phyloP scores from a whole-genome alignment of 768 basidiomycete species.

The Kwoniella bestiolae region DNA sequence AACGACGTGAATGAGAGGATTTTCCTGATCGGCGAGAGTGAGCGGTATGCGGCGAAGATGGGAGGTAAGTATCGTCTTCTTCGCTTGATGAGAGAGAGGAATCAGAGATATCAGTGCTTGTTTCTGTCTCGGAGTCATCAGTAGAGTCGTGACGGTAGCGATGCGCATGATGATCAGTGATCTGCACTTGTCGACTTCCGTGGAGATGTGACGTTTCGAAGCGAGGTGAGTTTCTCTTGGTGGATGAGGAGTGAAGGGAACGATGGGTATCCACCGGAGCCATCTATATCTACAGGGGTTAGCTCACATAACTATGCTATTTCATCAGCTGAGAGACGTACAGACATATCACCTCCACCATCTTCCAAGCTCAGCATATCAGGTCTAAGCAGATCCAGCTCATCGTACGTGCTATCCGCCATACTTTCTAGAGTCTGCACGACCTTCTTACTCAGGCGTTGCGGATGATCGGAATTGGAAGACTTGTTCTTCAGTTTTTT shows the following conservation, averaged over 20 bases:
- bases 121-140: not conserved
- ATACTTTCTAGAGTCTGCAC: slow-evolving; percentile 5
- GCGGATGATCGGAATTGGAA: not conserved
- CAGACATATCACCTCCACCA: not conserved
- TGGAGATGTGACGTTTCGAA: too few species aligned
- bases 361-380: not conserved
- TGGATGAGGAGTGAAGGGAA: not conserved
- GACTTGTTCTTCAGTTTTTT: not conserved
- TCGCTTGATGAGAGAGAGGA: not conserved
- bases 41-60: too few species aligned
- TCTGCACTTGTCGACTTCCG: too few species aligned
- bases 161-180: not conserved
- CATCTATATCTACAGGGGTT: not conserved
- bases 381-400: slow-evolving; percentile 4
- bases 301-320: too few species aligned
- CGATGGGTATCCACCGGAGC: not conserved
- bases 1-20: not conserved
- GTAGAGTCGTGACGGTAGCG: not conserved
- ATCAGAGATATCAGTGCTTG: not conserved
- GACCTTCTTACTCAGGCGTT: not conserved
- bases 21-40: not conserved
- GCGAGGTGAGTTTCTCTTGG: not conserved
- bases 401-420: slow-evolving; percentile 1
- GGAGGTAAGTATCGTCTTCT: not conserved
- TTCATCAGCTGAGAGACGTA: too few species aligned